Evolutionary conservation across 2,329 filamentous ascomycete genomes (phyloP), one percentile per base, ranked within the genome.

Genomic region (Magnaporthales sp.): DNA sequence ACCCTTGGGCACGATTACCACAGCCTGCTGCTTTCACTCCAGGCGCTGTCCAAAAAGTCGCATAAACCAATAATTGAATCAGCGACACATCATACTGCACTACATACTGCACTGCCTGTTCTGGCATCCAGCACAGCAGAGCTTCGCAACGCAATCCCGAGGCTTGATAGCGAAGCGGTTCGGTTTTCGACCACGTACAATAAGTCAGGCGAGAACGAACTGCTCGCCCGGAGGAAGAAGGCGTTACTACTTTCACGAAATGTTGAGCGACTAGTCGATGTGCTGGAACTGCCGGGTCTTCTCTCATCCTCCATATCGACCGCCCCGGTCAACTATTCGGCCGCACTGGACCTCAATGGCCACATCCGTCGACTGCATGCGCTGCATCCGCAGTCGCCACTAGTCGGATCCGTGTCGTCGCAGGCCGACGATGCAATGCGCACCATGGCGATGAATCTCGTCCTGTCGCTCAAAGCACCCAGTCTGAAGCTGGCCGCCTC

Each of bases 401-500:
- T 98, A 60, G 85, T 98, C 29, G 82, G 83, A 22, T 89, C 90
- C 27, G 89, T 98, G 24, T 83, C 88, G 10, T 75, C 79, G 2
- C 92, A 97, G 75, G 91, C 94, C 10, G 92, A 97, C 72, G 87
- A 88, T 66, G 91, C 92, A 51, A 96, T 98, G 84, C 91, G 91
- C 72, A 88, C 91, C 67, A 92, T 98, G 86, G 92, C 92, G 0
- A 87, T 89, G 9, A 93, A 95, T 71, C 85, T 99, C 4, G 89
- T 99, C 67, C 80, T 84, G 10, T 89, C 89, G 10, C 83, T 99
- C 29, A 90, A 92, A 70, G 84, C 86, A 0, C 91, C 91, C 2
- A 87, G 87, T 24, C 84, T 99, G 64, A 96, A 97, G 77, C 84
- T 99, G 4, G 93, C 95, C 27, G 90, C 90, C 13, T 93, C 93